These are phyloP conservation scores for Cryptosporidium bovis DNA, from an alignment of 169 alveolate species.

Conservation along the genomic window DNA sequence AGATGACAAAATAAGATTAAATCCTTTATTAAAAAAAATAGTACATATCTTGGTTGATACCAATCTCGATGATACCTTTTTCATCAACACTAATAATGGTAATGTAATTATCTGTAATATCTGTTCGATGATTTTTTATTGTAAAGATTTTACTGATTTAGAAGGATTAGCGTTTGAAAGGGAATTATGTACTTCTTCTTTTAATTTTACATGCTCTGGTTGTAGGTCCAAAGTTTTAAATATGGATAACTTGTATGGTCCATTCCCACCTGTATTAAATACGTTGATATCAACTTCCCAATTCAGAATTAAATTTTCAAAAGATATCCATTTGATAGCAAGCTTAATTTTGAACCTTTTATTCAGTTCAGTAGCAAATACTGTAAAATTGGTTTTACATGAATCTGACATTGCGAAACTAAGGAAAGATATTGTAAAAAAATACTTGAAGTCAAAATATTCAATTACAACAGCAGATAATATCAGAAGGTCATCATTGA, in stretches of 20 bases:
- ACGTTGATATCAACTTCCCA: conserved; percentile 45
- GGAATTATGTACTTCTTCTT: conserved; percentile 14
- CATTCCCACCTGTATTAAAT: conserved; percentile 32
- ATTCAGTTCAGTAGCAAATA: neutral
- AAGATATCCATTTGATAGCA: conserved; percentile 15
- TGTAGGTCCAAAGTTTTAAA: neutral
- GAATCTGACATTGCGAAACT: neutral
- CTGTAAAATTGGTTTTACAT: neutral
- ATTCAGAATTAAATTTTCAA: conserved; percentile 32
- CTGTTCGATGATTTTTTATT: conserved; percentile 13
- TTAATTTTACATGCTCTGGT: conserved; percentile 11
- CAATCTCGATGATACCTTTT: neutral
- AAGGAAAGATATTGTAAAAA: conserved; percentile 9
- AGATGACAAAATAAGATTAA: neutral
- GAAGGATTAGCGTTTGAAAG: conserved; percentile 14
- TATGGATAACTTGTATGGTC: neutral
- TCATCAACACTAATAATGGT: neutral
- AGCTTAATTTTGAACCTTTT: conserved; percentile 2
- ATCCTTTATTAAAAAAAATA: neutral
- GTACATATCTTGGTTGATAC: neutral
- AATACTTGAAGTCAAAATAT: conserved; percentile 10
- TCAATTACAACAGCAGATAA: neutral
- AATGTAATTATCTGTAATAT: conserved; percentile 59
- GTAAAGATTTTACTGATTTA: conserved; percentile 24
- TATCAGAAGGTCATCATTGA: conserved; percentile 4